Conservation (phyloP, 2,329 filamentous ascomycete genomes). For the Aspergillus quadrilineatus region DNA sequence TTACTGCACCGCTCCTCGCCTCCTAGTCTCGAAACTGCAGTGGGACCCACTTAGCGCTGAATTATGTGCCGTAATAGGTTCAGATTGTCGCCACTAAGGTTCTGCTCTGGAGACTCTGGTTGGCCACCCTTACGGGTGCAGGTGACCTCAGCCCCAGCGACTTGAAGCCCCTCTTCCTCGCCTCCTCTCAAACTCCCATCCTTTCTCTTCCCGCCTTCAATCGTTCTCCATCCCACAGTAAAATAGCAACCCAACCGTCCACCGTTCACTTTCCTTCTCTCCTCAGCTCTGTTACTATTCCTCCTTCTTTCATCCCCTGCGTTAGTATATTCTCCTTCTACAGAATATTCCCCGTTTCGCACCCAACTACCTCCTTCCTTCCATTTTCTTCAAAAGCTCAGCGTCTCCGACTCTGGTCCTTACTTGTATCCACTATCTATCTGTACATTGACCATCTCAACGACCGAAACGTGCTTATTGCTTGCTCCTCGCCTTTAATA, state of each 20-base stretch:
- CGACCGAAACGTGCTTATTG: slow-evolving; percentile 19
- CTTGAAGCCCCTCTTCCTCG: slow-evolving; percentile 26
- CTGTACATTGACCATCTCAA: slow-evolving; percentile 21
- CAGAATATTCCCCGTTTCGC: slow-evolving; percentile 16
- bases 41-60: slow-evolving; percentile 8
- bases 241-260: slow-evolving; percentile 21
- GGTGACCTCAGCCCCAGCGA: slow-evolving; percentile 29
- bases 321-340: slow-evolving; percentile 17
- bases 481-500: slow-evolving; percentile 12
- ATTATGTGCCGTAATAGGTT: slow-evolving; percentile 14
- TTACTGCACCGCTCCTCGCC: neutral
- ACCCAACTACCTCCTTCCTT: slow-evolving; percentile 23
- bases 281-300: slow-evolving; percentile 11
- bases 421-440: slow-evolving; percentile 24
- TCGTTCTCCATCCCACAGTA: slow-evolving; percentile 27
- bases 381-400: slow-evolving; percentile 20
- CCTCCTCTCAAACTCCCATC: slow-evolving; percentile 12
- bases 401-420: slow-evolving; percentile 18
- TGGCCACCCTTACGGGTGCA: slow-evolving; percentile 14
- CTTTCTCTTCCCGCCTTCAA: slow-evolving; percentile 27
- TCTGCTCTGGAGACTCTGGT: slow-evolving; percentile 19
- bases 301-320: slow-evolving; percentile 17
- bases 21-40: slow-evolving; percentile 8
- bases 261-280: slow-evolving; percentile 20
- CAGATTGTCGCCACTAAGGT: slow-evolving; percentile 22